Conservation (phyloP, 2,329 filamentous ascomycete genomes). For the Falciphora oryzae region DNA sequence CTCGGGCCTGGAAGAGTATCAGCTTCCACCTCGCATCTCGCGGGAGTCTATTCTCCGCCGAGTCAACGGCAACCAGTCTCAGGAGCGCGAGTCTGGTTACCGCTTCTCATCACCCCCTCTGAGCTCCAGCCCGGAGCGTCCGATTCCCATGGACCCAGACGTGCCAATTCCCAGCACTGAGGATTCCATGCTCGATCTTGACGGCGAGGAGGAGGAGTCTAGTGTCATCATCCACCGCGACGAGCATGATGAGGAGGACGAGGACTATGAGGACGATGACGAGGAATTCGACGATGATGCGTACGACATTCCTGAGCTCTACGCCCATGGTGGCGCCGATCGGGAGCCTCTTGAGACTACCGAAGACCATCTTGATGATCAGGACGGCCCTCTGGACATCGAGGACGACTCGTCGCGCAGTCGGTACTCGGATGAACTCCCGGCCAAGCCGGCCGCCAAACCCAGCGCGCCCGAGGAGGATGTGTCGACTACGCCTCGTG, state of each 20-base stretch:
- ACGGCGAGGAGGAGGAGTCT: conserved; percentile 35
- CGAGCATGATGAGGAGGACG: background rate
- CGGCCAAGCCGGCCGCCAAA: conserved; percentile 13
- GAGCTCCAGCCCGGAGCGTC: conserved; percentile 48
- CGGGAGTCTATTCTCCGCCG: conserved; percentile 89
- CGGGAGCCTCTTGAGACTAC: background rate
- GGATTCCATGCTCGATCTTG: conserved; percentile 43
- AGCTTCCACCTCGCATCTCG: conserved; percentile 74
- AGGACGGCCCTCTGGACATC: conserved; percentile 24
- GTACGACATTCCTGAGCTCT: conserved; percentile 63
- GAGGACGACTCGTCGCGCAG: conserved; percentile 50
- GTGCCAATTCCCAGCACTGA: conserved; percentile 86
- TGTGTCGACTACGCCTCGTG: conserved; percentile 44
- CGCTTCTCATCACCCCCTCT: conserved; percentile 58
- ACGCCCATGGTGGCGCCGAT: conserved; percentile 46
- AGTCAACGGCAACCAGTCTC: conserved; percentile 60
- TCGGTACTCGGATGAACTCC: conserved; percentile 46
- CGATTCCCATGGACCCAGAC: conserved; percentile 71
- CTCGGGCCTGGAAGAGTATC: conserved; percentile 54
- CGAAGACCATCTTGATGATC: conserved; percentile 15
- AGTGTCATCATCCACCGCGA: conserved; percentile 61
- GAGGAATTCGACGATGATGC: conserved; percentile 58
- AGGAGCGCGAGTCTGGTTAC: conserved; percentile 56
- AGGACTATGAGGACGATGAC: conserved; percentile 31
- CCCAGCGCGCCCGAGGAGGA: conserved; percentile 36